Base-by-base conservation (phyloP, 768 basidiomycete species). In the Tricholoma saponaceum region DNA sequence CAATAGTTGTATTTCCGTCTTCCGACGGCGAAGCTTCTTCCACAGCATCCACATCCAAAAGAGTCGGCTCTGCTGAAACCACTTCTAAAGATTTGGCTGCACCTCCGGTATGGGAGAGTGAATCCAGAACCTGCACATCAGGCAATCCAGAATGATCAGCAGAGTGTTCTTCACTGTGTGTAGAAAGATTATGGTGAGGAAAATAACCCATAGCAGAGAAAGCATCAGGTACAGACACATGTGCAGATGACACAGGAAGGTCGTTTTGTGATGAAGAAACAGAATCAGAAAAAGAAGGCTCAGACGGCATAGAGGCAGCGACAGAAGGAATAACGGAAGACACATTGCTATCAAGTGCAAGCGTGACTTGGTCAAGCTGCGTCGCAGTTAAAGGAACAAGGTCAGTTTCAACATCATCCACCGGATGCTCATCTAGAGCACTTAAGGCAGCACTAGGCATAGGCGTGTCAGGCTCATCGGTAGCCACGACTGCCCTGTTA, bases 181-280 rank as follows among this genome's bases (percentile, higher is more conserved):
- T 71, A 73, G 58, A 68, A 66, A 62, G 62, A 63, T 62, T 55
- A 52, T 66, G 60, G 69, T 77, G 73, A 81, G 77, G 74, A 71
- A 68, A 54, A 61, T 59, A 60, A 55, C 60, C 63, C 68, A 69
- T 67, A 61, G 69, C 64, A 64, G 72, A 74, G 67, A 69, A 62
- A 72, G 72, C 60, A 69, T 76, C 74, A 70, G 74, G 75, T 68
- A 82, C 81, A 74, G 83, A 82, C 78, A 70, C 72, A 71, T 72
- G 73, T 70, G 70, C 72, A 70, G 26, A 50, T 50, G 26, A 30
- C 47, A 69, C 62, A 62, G 63, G 60, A 65, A 65, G 62, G 54
- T 67, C 67, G 68, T 63, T 65, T 64, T 69, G 70, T 69, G 69
- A 67, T 46, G 71, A 69, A 58, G 67, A 65, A 62, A 66, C 60